Evolutionary conservation across 257 asterid species (phyloP).

Genomic region (Solanum ahanhuiri): DNA sequence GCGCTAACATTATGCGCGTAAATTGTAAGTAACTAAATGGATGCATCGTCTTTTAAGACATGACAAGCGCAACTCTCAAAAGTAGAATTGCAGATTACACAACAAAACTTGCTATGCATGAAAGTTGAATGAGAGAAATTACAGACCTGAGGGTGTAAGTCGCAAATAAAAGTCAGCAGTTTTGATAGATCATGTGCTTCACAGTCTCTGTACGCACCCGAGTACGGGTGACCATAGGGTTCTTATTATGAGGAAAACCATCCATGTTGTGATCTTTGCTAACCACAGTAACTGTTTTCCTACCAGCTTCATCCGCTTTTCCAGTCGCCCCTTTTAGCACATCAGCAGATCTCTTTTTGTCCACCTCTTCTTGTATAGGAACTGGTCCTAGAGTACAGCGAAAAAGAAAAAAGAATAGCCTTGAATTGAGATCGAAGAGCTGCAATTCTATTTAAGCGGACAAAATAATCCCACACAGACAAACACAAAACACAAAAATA

Average conservation of each 20-base stretch:
- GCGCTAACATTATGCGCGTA: background rate
- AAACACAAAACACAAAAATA: background rate
- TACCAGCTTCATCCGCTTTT: slow-evolving; percentile 1
- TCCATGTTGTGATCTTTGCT: slow-evolving; percentile 1
- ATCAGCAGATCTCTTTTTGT: background rate
- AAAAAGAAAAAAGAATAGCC: background rate
- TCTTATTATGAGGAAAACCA: background rate
- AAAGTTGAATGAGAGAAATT: background rate
- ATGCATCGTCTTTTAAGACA: background rate
- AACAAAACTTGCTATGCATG: background rate
- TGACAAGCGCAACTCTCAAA: background rate
- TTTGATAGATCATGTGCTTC: slow-evolving; percentile 25
- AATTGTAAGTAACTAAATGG: background rate
- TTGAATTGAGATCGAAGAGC: background rate
- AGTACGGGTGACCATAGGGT: slow-evolving; percentile 10
- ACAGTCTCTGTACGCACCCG: slow-evolving; percentile 23
- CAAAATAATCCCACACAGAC: background rate
- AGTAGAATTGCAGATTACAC: background rate
- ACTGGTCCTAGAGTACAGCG: background rate
- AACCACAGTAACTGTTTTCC: background rate
- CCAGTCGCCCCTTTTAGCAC: background rate
- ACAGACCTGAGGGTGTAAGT: background rate
- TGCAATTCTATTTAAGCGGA: background rate
- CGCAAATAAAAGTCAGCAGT: slow-evolving; percentile 4
- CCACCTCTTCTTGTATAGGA: background rate